A percentile compares a stretch with the other conserved stretches of the same genome.
phyloP scores from a whole-genome alignment of 768 basidiomycete species.

The Amanita pseudoporphyria region DNA sequence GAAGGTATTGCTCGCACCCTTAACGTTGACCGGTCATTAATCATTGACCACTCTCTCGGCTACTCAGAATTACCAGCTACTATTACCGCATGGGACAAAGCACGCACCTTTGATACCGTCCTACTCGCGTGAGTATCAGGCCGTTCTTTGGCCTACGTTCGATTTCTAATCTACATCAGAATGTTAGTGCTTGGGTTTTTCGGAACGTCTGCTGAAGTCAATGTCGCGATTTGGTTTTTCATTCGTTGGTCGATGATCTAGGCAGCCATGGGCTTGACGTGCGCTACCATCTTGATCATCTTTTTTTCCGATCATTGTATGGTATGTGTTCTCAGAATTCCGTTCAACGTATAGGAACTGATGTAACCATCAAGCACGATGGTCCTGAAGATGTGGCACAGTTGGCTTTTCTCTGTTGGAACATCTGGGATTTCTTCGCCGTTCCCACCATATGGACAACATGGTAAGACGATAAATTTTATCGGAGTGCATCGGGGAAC shows the following conservation, averaged over 20 bases:
- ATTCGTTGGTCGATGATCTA: background rate
- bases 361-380: background rate
- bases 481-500: background rate
- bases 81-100: background rate
- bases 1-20: too few relatives aligned
- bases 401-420: background rate
- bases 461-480: background rate
- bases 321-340: background rate
- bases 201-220: too few relatives aligned
- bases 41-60: too few relatives aligned
- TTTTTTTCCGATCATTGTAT: background rate
- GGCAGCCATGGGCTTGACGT: background rate
- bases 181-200: too few relatives aligned
- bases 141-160: too few relatives aligned
- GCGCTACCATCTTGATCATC: background rate
- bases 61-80: too few relatives aligned
- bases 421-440: background rate
- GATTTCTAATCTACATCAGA: too few relatives aligned
- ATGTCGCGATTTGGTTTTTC: background rate
- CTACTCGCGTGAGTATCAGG: constrained; percentile 1
- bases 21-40: too few relatives aligned
- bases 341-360: too few relatives aligned
- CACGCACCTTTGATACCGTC: background rate
- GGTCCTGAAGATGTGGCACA: background rate
- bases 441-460: background rate